Base-by-base conservation (phyloP, 768 basidiomycete genomes). In the Boletus reticulatus region DNA sequence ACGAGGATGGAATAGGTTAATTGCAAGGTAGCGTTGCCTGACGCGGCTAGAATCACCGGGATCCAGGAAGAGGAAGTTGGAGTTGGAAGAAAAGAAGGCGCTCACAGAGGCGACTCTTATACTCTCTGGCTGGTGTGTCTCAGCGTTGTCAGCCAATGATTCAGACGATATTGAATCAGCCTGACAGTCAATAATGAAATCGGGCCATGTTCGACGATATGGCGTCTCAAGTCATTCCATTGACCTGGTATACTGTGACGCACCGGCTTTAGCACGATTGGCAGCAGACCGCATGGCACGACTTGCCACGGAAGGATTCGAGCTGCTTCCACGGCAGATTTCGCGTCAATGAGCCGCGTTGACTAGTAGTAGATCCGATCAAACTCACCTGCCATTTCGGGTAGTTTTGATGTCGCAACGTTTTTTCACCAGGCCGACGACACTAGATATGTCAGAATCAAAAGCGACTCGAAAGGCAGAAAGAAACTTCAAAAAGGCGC, bases 11-110 rank as follows among this genome's bases (percentile, higher is more conserved):
- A 31, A 57, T 57, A 57, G 59, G 60, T 63, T 56, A 62, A 54
- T 59, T 50, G 55, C 20, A 55, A 60, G 39, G 20, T 42, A 39
- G 59, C 57, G 57, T 43, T 59, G 34, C 57, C 60, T 58, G 57
- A 60, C 48, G 56, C 54, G 55, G 44, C 20, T 53, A 58, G 60
- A 80, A 84, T 78, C 84, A 74, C 83, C 82, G 65, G 84, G 84
- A 83, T 76, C 82, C 65, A 67, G 59, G 59, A 57, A 74, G 57
- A 55, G 60, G 72, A 67, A 69, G 70, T 63, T 67, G 65, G 71
- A 67, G 71, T 71, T 68, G 68, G 69, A 73, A 72, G 68, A 63
- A 62, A 57, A 59, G 61, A 29, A 41, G 24, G 22, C 41, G 52
- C 58, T 53, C 51, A 53, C 52, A 20, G 47, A 12, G 48, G 42